These are phyloP conservation scores for Fraxinus xanthoxyloides DNA, from an alignment of 305 asterid genomes.

Conservation along the genomic window DNA sequence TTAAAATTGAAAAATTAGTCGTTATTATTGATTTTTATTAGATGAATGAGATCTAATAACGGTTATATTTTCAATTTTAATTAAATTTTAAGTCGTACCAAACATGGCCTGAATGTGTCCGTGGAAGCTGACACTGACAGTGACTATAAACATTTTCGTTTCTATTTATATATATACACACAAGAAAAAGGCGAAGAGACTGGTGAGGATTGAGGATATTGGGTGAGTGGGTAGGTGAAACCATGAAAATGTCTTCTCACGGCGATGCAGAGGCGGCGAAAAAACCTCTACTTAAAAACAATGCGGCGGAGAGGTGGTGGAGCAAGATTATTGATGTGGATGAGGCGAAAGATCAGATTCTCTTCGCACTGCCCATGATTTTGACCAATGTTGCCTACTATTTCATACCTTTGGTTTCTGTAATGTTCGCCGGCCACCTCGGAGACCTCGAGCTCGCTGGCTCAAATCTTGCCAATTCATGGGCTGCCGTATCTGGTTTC, in stretches of 20 bases:
- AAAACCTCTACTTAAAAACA: conserved; percentile 27
- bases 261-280: conserved; percentile 22
- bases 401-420: conserved; percentile 62
- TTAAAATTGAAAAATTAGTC: too few species aligned
- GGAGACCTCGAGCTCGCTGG: conserved; percentile 69
- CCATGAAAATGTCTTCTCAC: conserved; percentile 21
- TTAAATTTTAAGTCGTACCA: too few species aligned
- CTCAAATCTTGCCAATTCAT: conserved; percentile 66
- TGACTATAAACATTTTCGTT: background rate
- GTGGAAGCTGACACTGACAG: background rate
- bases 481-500: conserved; percentile 68
- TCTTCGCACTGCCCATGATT: conserved; percentile 63
- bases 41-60: too few species aligned
- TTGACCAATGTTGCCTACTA: conserved; percentile 54
- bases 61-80: too few species aligned
- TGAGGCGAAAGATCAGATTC: conserved; percentile 59
- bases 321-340: conserved; percentile 41
- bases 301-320: conserved; percentile 34
- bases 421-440: conserved; percentile 86
- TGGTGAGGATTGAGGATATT: background rate
- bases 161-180: too few species aligned
- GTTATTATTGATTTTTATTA: too few species aligned
- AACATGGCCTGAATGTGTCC: too few species aligned
- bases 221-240: background rate
- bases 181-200: background rate